Evolutionary conservation across 2,329 filamentous ascomycete genomes (phyloP).

Genomic region (Cladosporium sp.): DNA sequence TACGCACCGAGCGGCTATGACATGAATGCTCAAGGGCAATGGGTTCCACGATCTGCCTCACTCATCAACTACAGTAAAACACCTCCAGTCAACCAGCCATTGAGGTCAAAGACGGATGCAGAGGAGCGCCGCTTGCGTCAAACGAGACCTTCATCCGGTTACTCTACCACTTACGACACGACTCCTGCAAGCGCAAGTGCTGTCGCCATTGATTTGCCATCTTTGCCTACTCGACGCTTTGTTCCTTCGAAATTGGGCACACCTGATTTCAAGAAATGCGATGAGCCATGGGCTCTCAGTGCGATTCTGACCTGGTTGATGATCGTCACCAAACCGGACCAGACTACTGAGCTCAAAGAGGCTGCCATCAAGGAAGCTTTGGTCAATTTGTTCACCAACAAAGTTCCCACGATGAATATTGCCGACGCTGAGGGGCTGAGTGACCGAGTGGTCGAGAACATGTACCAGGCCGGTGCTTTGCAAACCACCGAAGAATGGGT

Average conservation of each 20-base stretch:
- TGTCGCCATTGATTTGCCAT: constrained; percentile 76
- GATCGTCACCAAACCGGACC: constrained; percentile 70
- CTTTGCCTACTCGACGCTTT: constrained; percentile 77
- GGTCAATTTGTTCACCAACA: constrained; percentile 83
- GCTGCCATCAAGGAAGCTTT: constrained; percentile 84
- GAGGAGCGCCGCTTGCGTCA: constrained; percentile 58
- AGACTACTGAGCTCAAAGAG: constrained; percentile 80
- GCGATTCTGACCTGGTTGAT: constrained; percentile 83
- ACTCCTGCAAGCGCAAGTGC: constrained; percentile 36
- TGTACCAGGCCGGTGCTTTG: constrained; percentile 74
- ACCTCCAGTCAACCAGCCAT: constrained; percentile 74
- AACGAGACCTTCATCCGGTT: constrained; percentile 33
- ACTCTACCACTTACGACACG: constrained; percentile 37
- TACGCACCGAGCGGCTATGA: constrained; percentile 23
- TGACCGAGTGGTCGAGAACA: constrained; percentile 69
- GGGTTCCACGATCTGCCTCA: constrained; percentile 72
- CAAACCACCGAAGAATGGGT: constrained; percentile 96
- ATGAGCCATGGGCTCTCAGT: constrained; percentile 90
- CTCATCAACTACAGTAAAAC: constrained; percentile 77
- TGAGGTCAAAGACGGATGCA: constrained; percentile 90
- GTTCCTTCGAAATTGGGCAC: constrained; percentile 77
- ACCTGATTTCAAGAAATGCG: constrained; percentile 77
- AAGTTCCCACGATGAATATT: constrained; percentile 97
- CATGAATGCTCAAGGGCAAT: constrained; percentile 26
- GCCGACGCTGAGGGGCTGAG: constrained; percentile 90